These are phyloP conservation scores for Podospora pseudopauciseta DNA, from an alignment of 495 filamentous ascomycete species.

Conservation along the genomic window DNA sequence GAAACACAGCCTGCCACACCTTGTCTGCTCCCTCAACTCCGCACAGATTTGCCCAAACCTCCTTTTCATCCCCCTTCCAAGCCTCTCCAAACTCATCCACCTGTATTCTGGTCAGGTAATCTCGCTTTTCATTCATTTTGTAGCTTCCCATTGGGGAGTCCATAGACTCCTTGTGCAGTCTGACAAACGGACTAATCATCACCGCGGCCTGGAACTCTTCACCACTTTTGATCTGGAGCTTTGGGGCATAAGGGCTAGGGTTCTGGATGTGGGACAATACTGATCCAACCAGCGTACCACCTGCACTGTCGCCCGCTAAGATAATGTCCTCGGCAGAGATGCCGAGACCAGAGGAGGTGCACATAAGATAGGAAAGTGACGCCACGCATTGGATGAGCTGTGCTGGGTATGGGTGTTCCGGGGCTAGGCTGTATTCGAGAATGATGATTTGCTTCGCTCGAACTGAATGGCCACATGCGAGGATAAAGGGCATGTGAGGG, in stretches of 20 bases:
- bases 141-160: background rate
- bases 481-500: slow-evolving; percentile 20
- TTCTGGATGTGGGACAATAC: slow-evolving; percentile 14
- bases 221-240: background rate
- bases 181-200: slow-evolving; percentile 19
- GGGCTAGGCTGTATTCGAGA: slow-evolving; percentile 22
- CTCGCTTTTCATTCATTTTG: slow-evolving; percentile 8
- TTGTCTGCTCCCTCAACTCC: background rate
- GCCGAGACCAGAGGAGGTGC: background rate
- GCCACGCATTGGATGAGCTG: slow-evolving; percentile 19
- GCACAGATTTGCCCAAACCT: slow-evolving; percentile 25
- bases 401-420: slow-evolving; percentile 18
- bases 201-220: slow-evolving; percentile 10
- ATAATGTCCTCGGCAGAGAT: slow-evolving; percentile 11
- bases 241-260: slow-evolving; percentile 7
- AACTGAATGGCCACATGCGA: slow-evolving; percentile 6
- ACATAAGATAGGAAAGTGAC: slow-evolving; percentile 4
- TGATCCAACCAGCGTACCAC: slow-evolving; percentile 18
- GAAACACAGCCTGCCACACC: slow-evolving; percentile 18
- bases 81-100: slow-evolving; percentile 9
- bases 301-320: slow-evolving; percentile 18
- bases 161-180: background rate
- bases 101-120: slow-evolving; percentile 17
- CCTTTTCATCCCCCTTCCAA: slow-evolving; percentile 9
- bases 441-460: slow-evolving; percentile 2